Conservation (phyloP, 2,329 filamentous ascomycete genomes). For the Pseudogymnoascus sp. region DNA sequence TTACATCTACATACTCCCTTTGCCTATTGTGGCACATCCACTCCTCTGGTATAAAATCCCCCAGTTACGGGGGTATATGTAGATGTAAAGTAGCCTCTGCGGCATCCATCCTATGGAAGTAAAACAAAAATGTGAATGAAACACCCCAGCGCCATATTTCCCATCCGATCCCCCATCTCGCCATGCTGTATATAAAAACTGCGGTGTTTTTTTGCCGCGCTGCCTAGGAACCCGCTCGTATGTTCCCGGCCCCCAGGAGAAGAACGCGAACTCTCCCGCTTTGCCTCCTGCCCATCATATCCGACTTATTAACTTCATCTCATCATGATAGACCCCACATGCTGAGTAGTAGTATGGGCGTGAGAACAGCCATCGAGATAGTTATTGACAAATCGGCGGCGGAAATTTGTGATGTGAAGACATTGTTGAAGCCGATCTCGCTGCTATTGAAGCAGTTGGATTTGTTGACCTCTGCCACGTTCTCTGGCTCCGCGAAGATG, state of each 20-base stretch:
- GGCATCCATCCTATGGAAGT: not conserved
- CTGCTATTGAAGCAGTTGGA: conserved; percentile 86
- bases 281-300: not conserved
- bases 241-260: not conserved
- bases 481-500: conserved; percentile 72
- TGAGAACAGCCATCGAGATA: not conserved
- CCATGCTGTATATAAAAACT: conserved; percentile 2
- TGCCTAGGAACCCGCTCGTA: conserved; percentile 1
- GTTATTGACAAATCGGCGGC: not conserved
- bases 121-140: not conserved
- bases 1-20: conserved; percentile 1
- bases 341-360: not conserved
- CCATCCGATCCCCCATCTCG: not conserved
- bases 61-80: not conserved
- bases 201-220: not conserved
- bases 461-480: conserved; percentile 67
- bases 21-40: not conserved
- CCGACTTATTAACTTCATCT: not conserved
- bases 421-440: conserved; percentile 64
- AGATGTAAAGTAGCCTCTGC: not conserved
- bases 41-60: not conserved
- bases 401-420: conserved; percentile 51
- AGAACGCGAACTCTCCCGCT: not conserved
- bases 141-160: not conserved
- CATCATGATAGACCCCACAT: conserved; percentile 3